phyloP scores from a whole-genome alignment of 176 grass and related monocot genomes.

The Oryza coarctata region DNA sequence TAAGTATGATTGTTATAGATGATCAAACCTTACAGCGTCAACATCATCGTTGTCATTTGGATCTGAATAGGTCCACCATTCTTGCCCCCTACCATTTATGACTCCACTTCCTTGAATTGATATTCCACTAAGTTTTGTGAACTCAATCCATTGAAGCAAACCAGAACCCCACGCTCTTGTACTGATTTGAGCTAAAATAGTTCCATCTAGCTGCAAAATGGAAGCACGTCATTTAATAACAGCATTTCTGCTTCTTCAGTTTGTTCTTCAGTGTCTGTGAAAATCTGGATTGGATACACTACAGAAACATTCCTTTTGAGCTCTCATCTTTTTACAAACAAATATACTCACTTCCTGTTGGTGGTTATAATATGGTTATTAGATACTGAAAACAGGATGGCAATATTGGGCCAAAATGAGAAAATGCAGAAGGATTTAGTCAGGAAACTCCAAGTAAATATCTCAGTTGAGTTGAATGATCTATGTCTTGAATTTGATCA shows the following conservation, averaged over 20 bases:
- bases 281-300: neutral
- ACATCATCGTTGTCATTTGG: constrained; percentile 37
- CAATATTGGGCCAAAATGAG: neutral
- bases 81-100: constrained; percentile 74
- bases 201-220: constrained; percentile 73
- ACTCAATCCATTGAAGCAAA: constrained; percentile 85
- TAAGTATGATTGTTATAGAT: constrained; percentile 26
- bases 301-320: neutral
- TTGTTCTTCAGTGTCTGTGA: neutral
- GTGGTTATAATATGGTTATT: neutral
- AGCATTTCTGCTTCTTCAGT: neutral
- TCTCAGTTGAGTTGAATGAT: neutral
- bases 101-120: constrained; percentile 71
- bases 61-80: constrained; percentile 80
- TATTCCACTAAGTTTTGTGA: constrained; percentile 84
- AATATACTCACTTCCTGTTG: neutral
- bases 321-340: neutral
- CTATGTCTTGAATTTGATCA: neutral
- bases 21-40: constrained; percentile 57
- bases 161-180: constrained; percentile 60
- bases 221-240: constrained; percentile 5
- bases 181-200: constrained; percentile 63
- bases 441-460: neutral
- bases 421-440: neutral
- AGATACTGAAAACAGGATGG: neutral